Evolutionary conservation across 768 basidiomycete species (phyloP).

Genomic region (Amanita muscaria): DNA sequence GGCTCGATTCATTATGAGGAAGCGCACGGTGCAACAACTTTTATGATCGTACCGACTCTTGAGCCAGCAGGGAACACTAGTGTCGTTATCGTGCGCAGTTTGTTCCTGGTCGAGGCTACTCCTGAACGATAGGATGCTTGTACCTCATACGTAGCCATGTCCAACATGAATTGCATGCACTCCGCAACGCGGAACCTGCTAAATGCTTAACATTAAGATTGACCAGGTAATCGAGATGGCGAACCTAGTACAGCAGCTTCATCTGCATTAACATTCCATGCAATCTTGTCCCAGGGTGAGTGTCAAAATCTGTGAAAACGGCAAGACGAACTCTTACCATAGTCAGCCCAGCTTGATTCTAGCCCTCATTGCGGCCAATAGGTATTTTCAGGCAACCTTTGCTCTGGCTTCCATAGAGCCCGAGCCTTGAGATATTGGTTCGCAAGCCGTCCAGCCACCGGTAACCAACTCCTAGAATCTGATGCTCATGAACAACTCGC

Average conservation of each 20-base stretch:
- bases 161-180: constrained; percentile 87
- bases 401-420: constrained; percentile 57
- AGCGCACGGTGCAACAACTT: constrained; percentile 50
- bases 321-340: background rate
- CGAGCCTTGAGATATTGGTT: constrained; percentile 70
- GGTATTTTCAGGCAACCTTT: constrained; percentile 48
- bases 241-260: constrained; percentile 87
- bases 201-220: constrained; percentile 5
- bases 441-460: constrained; percentile 60
- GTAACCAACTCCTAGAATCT: constrained; percentile 85
- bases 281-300: constrained; percentile 61
- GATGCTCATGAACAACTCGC: constrained; percentile 76
- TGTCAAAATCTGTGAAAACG: background rate
- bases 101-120: constrained; percentile 34
- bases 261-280: constrained; percentile 93
- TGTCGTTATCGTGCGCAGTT: constrained; percentile 64
- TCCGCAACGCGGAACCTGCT: constrained; percentile 77
- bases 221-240: background rate
- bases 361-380: constrained; percentile 66
- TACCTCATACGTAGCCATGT: constrained; percentile 66
- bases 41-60: constrained; percentile 67
- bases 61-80: constrained; percentile 72
- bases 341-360: constrained; percentile 88
- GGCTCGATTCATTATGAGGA: background rate
- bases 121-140: constrained; percentile 73